Percentiles rank a stretch among this genome's conserved stretches.
Evolutionary conservation across 352 stramenopile genomes (phyloP).

Genomic region (Aphanomyces stellatus): DNA sequence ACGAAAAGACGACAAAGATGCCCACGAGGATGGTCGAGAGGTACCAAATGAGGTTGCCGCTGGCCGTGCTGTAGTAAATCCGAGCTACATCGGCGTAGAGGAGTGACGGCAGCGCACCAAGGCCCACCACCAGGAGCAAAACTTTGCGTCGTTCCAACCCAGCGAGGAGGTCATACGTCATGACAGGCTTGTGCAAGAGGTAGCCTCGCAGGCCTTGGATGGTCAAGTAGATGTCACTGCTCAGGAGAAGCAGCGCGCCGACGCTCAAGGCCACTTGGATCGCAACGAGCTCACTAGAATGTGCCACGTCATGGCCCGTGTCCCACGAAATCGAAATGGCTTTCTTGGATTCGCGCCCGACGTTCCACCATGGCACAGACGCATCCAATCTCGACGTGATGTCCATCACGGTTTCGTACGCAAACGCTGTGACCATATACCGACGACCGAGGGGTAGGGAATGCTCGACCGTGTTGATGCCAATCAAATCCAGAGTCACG

Average conservation of each 20-base stretch:
- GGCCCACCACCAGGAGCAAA: neutral
- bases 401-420: neutral
- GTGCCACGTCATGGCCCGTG: neutral
- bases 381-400: neutral
- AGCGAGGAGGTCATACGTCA: neutral
- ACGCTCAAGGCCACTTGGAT: neutral
- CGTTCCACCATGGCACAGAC: neutral
- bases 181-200: neutral
- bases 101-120: neutral
- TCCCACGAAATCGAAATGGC: neutral
- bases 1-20: no score
- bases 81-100: neutral
- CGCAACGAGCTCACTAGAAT: neutral
- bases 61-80: no score
- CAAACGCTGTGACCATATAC: neutral
- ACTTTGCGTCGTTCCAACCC: neutral
- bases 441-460: neutral
- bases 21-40: no score
- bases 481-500: neutral
- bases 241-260: neutral
- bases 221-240: neutral
- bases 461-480: slow-evolving; percentile 3
- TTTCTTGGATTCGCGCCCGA: neutral
- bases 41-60: no score
- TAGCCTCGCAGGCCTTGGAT: neutral